phyloP scores from a whole-genome alignment of 2,329 filamentous ascomycete species.

The Hypoxylon sp. region DNA sequence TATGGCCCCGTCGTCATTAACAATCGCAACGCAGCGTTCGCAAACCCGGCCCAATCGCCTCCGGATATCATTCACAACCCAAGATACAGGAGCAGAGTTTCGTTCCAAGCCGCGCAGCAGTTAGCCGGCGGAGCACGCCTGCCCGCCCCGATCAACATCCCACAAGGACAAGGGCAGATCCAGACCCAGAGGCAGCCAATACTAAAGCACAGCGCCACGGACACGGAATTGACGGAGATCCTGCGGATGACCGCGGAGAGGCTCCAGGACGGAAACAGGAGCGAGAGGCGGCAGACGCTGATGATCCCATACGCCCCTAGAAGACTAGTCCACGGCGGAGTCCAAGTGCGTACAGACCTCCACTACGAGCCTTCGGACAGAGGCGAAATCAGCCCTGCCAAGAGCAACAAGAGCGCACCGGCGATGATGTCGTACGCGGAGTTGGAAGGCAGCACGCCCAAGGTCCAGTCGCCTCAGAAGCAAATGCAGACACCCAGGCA shows the following conservation, averaged over 20 bases:
- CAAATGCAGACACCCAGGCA: slow-evolving; percentile 36
- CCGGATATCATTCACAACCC: slow-evolving; percentile 39
- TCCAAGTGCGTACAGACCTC: background rate
- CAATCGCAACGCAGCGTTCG: slow-evolving; percentile 6
- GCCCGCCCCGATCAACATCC: slow-evolving; percentile 23
- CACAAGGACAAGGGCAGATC: slow-evolving; percentile 37
- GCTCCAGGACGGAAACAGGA: slow-evolving; percentile 57
- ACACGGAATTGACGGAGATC: slow-evolving; percentile 65
- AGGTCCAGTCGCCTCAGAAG: slow-evolving; percentile 20
- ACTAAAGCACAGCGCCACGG: slow-evolving; percentile 54
- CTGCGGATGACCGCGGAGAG: slow-evolving; percentile 66
- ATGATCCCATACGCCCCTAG: slow-evolving; percentile 32
- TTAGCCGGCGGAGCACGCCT: slow-evolving; percentile 48
- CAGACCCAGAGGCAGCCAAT: slow-evolving; percentile 42
- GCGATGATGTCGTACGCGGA: slow-evolving; percentile 44
- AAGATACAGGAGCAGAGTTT: slow-evolving; percentile 32
- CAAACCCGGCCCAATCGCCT: slow-evolving; percentile 23
- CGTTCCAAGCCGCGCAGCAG: slow-evolving; percentile 46
- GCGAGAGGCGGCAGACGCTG: slow-evolving; percentile 49
- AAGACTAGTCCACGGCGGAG: background rate
- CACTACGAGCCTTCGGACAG: slow-evolving; percentile 29
- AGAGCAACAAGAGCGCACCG: slow-evolving; percentile 51
- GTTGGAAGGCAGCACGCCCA: slow-evolving; percentile 42
- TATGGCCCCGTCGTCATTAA: slow-evolving; percentile 20
- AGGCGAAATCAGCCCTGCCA: slow-evolving; percentile 47